These are phyloP conservation scores for Mycena kentingensis DNA, from an alignment of 768 basidiomycete species.

Conservation along the genomic window DNA sequence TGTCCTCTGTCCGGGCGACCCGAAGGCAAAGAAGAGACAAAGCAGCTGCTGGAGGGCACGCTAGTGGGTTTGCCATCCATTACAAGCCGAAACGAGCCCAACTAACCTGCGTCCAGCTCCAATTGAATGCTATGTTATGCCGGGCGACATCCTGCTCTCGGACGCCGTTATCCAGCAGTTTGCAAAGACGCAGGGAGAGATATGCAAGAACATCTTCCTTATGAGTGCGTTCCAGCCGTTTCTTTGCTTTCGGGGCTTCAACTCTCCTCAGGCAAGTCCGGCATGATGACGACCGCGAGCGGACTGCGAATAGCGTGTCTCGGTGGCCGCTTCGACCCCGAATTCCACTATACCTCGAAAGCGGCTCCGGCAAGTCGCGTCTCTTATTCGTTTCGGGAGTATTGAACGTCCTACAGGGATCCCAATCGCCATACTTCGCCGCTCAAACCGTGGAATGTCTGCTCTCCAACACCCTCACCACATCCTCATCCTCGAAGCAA, in stretches of 20 bases:
- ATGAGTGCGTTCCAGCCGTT: constrained; percentile 61
- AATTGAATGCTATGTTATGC: constrained; percentile 90
- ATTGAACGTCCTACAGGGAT: constrained; percentile 50
- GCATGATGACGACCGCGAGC: constrained; percentile 73
- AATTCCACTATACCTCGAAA: constrained; percentile 59
- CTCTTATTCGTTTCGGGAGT: neutral
- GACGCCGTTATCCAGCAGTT: constrained; percentile 72
- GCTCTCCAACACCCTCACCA: constrained; percentile 66
- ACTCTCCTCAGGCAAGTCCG: constrained; percentile 69
- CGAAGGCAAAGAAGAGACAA: constrained; percentile 49
- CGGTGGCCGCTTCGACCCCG: constrained; percentile 73
- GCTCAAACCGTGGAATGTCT: constrained; percentile 69
- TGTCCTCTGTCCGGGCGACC: constrained; percentile 76
- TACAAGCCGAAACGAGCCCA: constrained; percentile 9
- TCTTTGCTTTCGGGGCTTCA: constrained; percentile 6
- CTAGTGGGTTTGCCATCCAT: constrained; percentile 55
- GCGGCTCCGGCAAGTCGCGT: constrained; percentile 57
- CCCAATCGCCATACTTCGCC: constrained; percentile 75
- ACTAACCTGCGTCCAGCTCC: constrained; percentile 55
- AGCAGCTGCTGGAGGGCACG: constrained; percentile 63
- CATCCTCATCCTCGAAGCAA: constrained; percentile 40
- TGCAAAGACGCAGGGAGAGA: constrained; percentile 72
- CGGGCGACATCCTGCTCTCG: constrained; percentile 79
- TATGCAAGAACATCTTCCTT: constrained; percentile 82
- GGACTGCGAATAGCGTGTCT: constrained; percentile 85